These are phyloP conservation scores for Leccinum sublutescens DNA, from an alignment of 768 basidiomycete species.

Conservation along the genomic window DNA sequence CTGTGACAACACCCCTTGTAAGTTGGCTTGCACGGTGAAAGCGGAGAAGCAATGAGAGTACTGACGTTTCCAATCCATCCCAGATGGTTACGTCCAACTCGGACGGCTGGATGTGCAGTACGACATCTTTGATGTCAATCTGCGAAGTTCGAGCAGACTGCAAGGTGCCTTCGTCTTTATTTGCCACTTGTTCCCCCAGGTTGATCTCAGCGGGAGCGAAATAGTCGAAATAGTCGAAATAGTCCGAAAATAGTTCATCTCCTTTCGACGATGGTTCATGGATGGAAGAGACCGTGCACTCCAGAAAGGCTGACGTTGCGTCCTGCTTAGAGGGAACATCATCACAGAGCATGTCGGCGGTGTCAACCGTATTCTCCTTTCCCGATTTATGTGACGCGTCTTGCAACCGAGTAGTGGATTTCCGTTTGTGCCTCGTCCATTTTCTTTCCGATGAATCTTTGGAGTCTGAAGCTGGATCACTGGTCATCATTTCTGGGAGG, in stretches of 20 bases:
- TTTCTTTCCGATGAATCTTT: not conserved
- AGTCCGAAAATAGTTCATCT: too few relatives aligned
- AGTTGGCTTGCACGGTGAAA: not conserved
- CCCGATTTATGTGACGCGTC: too few relatives aligned
- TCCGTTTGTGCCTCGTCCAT: too few relatives aligned
- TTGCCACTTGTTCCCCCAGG: not conserved
- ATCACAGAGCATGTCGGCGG: too few relatives aligned
- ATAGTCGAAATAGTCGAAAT: too few relatives aligned
- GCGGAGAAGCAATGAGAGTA: not conserved
- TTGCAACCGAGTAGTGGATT: too few relatives aligned
- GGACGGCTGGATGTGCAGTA: constrained; percentile 11
- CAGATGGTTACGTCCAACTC: constrained; percentile 24
- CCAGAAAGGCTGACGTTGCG: too few relatives aligned
- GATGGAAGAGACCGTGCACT: too few relatives aligned
- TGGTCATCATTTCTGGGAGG: not conserved
- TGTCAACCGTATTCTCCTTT: too few relatives aligned
- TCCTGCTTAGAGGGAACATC: too few relatives aligned
- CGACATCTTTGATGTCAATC: constrained; percentile 10
- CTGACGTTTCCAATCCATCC: constrained; percentile 24
- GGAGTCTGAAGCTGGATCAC: not conserved
- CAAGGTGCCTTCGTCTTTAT: not conserved
- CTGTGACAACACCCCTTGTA: constrained; percentile 9
- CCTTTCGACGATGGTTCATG: too few relatives aligned
- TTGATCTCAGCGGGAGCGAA: not conserved
- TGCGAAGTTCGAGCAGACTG: not conserved